Base-by-base conservation (phyloP, 2,329 filamentous ascomycete genomes). In the Teratosphaeria gauchensis region DNA sequence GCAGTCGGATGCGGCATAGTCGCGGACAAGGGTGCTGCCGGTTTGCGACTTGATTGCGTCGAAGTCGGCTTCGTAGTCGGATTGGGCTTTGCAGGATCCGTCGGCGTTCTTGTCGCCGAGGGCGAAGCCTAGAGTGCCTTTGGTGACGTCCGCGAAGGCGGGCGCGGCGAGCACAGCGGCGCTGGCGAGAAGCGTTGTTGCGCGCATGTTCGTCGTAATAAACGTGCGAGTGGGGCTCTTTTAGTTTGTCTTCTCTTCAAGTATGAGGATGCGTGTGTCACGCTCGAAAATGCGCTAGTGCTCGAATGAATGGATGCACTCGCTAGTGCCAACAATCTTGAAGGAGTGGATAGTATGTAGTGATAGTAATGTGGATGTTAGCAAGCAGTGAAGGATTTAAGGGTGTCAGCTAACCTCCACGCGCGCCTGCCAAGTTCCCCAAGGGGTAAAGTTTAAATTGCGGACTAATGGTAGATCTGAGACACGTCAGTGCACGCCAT, bases 1-100 rank as follows among this genome's bases (percentile, higher is more conserved):
- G 74, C 87, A 89, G 70, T 89, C 84, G 56, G 77, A 80, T 19
- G 84, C 83, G 21, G 85, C 80, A 73, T 89, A 90, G 58, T 83
- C 82, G 61, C 87, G 82, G 54, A 89, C 85, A 42, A 87, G 65
- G 38, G 76, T 82, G 48, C 77, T 73, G 58, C 74, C 76, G 33
- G 82, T 76, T 54, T 77, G 69, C 55, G 71, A 69, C 64, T 78
- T 77, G 67, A 89, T 78, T 55, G 81, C 79, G 58, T 83, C 79
- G 71, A 89, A 87, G 71, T 89, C 86, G 55, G 75, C 76, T 65
- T 83, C 79, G 72, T 86, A 89, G 72, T 89, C 85, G 53, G 73
- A 69, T 51, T 78, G 75, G 42, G 74, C 74, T 74, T 89, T 89
- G 80, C 86, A 89, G 48, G 70, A 73, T 51, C 80, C 81, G 66